Percentiles rank a stretch among this genome's conserved stretches.
phyloP scores from a whole-genome alignment of 768 basidiomycete genomes.

The Astraeus odoratus region DNA sequence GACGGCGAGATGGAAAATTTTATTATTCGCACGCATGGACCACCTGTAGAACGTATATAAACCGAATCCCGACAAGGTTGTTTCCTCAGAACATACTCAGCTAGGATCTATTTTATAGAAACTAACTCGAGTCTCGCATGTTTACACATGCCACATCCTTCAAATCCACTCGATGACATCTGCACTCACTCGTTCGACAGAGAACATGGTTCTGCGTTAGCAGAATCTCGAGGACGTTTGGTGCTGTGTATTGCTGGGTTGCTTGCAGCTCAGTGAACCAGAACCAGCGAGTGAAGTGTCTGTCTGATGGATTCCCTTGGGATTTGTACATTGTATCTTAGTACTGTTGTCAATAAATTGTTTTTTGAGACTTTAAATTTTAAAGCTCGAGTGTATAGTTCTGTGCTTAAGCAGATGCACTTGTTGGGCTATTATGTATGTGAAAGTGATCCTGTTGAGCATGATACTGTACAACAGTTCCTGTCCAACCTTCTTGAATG shows the following conservation, averaged over 20 bases:
- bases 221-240: conserved; percentile 61
- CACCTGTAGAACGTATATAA: conserved; percentile 32
- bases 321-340: too few species aligned
- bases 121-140: conserved; percentile 76
- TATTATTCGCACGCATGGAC: too few species aligned
- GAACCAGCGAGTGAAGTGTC: conserved; percentile 52
- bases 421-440: too few species aligned
- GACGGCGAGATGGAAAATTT: too few species aligned
- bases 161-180: conserved; percentile 66
- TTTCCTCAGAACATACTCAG: conserved; percentile 68
- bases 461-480: too few species aligned
- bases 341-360: too few species aligned
- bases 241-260: conserved; percentile 26
- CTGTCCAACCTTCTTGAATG: too few species aligned
- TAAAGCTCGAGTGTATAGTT: too few species aligned
- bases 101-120: conserved; percentile 78
- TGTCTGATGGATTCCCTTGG: conserved; percentile 56
- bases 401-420: too few species aligned
- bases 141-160: conserved; percentile 70
- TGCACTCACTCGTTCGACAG: conserved; percentile 59
- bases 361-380: too few species aligned
- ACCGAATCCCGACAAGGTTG: conserved; percentile 1
- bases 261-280: conserved; percentile 17
- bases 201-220: conserved; percentile 45
- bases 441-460: too few species aligned